Evolutionary conservation across 2,329 filamentous ascomycete species (phyloP).

Genomic region (Fusarium musae): DNA sequence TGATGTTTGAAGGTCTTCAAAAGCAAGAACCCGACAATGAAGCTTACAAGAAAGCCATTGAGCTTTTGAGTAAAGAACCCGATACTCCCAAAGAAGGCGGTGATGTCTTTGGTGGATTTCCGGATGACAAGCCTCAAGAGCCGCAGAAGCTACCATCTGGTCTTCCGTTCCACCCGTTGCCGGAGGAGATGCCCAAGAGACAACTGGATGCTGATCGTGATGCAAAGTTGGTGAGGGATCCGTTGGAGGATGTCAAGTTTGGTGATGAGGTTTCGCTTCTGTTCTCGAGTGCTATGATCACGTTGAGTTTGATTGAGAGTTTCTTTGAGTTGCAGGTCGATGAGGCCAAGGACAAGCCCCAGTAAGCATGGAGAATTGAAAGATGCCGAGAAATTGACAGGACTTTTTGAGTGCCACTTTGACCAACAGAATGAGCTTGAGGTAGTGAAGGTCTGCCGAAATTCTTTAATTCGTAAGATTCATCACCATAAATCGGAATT

Average conservation of each 20-base stretch:
- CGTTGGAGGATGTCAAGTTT: too few relatives aligned
- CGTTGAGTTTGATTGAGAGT: constrained; percentile 12
- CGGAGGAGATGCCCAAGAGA: constrained; percentile 19
- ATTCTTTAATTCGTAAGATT: too few relatives aligned
- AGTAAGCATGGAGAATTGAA: too few relatives aligned
- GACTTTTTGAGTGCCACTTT: too few relatives aligned
- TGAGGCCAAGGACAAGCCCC: background rate
- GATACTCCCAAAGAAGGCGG: background rate
- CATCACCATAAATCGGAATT: background rate
- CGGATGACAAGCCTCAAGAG: background rate
- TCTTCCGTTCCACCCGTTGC: constrained; percentile 4
- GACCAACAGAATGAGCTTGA: too few relatives aligned
- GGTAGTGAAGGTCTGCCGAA: too few relatives aligned
- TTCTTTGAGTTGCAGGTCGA: background rate
- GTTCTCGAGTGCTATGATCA: constrained; percentile 7
- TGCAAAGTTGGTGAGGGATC: background rate
- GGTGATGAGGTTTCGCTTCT: background rate
- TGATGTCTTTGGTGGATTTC: background rate
- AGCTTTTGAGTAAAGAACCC: background rate
- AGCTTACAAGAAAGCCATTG: background rate
- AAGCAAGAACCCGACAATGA: background rate
- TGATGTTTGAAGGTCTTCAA: constrained; percentile 23
- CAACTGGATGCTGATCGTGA: background rate
- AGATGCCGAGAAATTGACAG: too few relatives aligned
- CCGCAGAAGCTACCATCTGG: constrained; percentile 4